These are phyloP conservation scores for Ophiocordyceps camponoti-saundersi DNA, from an alignment of 2,329 filamentous ascomycete species.

Conservation along the genomic window DNA sequence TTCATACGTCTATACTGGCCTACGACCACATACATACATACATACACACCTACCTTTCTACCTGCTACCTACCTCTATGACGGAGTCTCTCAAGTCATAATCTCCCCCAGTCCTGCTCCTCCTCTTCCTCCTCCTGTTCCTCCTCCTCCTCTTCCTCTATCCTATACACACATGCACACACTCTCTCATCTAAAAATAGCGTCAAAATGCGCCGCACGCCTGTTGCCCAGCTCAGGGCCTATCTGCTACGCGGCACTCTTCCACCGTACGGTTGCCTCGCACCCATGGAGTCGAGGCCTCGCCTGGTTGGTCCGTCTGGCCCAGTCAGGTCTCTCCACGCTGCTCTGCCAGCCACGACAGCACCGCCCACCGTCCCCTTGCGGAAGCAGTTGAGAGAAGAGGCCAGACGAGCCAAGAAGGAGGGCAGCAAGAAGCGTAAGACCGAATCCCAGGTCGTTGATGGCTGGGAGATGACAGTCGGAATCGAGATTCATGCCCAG, in stretches of 20 bases:
- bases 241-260: constrained; percentile 29
- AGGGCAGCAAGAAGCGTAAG: constrained; percentile 31
- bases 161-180: too few relatives aligned
- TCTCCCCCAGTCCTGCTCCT: too few relatives aligned
- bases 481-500: constrained; percentile 94
- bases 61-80: too few relatives aligned
- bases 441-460: constrained; percentile 31
- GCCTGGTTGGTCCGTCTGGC: constrained; percentile 2
- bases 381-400: constrained; percentile 60
- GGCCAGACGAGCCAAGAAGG: constrained; percentile 52
- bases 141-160: too few relatives aligned
- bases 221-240: constrained; percentile 26
- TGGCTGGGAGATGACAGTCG: constrained; percentile 86
- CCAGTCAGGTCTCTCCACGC: constrained; percentile 15
- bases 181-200: too few relatives aligned
- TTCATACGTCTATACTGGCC: too few relatives aligned
- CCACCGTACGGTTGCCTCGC: constrained; percentile 22
- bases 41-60: too few relatives aligned
- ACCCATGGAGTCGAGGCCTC: constrained; percentile 4
- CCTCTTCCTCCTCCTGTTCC: too few relatives aligned
- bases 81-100: too few relatives aligned
- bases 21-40: too few relatives aligned
- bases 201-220: constrained; percentile 26
- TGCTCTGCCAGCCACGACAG: constrained; percentile 8
- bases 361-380: constrained; percentile 25